Evolutionary conservation across 345 rosid species (phyloP).

Genomic region (Erucastrum elatum): DNA sequence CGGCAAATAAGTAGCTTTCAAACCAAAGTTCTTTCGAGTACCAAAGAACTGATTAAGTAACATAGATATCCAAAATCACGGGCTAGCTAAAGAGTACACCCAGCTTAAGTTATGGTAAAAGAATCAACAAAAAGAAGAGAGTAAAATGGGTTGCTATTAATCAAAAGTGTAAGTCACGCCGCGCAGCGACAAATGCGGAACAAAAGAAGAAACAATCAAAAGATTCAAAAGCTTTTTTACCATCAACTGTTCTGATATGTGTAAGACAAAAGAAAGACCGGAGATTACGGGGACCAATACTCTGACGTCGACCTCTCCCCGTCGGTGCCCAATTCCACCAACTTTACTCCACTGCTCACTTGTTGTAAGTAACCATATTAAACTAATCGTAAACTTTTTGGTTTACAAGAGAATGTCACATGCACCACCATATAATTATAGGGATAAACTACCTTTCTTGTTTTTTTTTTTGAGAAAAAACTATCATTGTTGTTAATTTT

Average conservation of each 20-base stretch:
- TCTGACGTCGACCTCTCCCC: slow-evolving; percentile 36
- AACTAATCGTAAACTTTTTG: background rate
- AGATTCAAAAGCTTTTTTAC: slow-evolving; percentile 17
- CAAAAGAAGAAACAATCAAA: slow-evolving; percentile 25
- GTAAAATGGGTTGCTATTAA: background rate
- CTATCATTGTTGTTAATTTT: background rate
- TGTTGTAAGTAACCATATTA: background rate
- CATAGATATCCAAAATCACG: slow-evolving; percentile 25
- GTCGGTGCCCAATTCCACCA: slow-evolving; percentile 43
- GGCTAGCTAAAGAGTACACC: slow-evolving; percentile 6
- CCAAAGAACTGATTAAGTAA: background rate
- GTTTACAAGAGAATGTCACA: background rate
- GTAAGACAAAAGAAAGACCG: slow-evolving; percentile 31
- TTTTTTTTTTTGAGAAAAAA: background rate
- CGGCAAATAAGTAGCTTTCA: background rate
- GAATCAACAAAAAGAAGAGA: background rate
- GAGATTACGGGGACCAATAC: slow-evolving; percentile 40
- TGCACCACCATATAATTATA: background rate
- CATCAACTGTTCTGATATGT: slow-evolving; percentile 35
- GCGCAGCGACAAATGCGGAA: slow-evolving; percentile 34
- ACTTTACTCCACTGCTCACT: slow-evolving; percentile 21
- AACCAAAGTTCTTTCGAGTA: background rate
- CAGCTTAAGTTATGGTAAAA: slow-evolving; percentile 14
- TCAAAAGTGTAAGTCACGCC: slow-evolving; percentile 15
- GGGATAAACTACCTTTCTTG: slow-evolving; percentile 1